These are phyloP conservation scores for Epichloe scottii DNA, from an alignment of 2,329 filamentous ascomycete genomes.

Conservation along the genomic window DNA sequence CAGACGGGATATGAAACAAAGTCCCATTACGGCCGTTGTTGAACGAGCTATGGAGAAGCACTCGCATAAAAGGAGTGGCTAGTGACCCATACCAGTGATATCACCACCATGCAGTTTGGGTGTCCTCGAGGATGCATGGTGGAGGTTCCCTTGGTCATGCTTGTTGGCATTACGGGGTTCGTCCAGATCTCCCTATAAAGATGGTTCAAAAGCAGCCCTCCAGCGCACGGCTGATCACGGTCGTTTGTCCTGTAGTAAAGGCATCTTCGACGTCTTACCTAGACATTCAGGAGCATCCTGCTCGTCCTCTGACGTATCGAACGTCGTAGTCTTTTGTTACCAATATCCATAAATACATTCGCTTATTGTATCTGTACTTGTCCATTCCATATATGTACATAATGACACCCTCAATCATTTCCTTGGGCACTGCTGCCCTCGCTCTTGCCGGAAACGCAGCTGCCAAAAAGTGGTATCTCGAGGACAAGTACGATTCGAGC, in stretches of 20 bases:
- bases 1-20: too few relatives aligned
- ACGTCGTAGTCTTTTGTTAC: conserved; percentile 30
- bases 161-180: too few relatives aligned
- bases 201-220: not conserved
- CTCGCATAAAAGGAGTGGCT: too few relatives aligned
- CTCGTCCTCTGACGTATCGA: conserved; percentile 25
- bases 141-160: too few relatives aligned
- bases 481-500: conserved; percentile 25
- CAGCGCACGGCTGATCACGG: not conserved
- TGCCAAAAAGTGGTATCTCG: conserved; percentile 24
- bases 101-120: too few relatives aligned
- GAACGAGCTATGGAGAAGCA: too few relatives aligned
- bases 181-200: not conserved
- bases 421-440: conserved; percentile 26
- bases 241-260: not conserved
- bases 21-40: too few relatives aligned
- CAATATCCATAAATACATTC: conserved; percentile 9
- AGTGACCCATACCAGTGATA: too few relatives aligned
- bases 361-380: conserved; percentile 5
- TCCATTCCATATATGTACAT: conserved; percentile 1
- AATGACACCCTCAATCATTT: conserved; percentile 30
- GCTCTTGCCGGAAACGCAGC: conserved; percentile 21
- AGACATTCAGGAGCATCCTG: conserved; percentile 8
- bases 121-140: too few relatives aligned
- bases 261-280: not conserved